Evolutionary conservation across 2,329 filamentous ascomycete genomes (phyloP).

Genomic region (Nectriaceae sp.): DNA sequence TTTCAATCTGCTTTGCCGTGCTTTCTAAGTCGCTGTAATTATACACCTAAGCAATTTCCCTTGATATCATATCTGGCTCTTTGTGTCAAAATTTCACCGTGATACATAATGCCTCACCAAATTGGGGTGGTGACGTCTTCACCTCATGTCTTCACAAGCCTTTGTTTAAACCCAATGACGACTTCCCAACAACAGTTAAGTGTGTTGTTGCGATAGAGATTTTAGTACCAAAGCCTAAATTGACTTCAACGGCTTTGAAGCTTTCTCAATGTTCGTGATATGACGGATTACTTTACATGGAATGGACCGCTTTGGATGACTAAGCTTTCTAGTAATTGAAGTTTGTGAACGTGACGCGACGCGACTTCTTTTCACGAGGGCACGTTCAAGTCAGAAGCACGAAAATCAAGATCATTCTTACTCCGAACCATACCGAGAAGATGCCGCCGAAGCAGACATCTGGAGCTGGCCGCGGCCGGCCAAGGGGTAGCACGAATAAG

Average conservation of each 20-base stretch:
- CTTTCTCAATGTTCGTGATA: too few relatives aligned
- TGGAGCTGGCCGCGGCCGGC: slow-evolving; percentile 38
- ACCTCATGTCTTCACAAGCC: too few relatives aligned
- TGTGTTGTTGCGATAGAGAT: too few relatives aligned
- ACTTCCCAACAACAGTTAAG: too few relatives aligned
- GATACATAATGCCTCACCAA: too few relatives aligned
- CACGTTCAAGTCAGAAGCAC: not conserved
- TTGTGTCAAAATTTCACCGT: too few relatives aligned
- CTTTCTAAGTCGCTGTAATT: slow-evolving; percentile 62
- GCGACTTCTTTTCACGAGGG: not conserved
- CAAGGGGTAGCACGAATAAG: slow-evolving; percentile 28
- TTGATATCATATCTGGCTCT: slow-evolving; percentile 31
- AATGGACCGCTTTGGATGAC: too few relatives aligned
- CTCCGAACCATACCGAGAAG: not conserved
- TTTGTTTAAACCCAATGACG: too few relatives aligned
- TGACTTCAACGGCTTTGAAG: too few relatives aligned
- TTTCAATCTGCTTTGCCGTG: slow-evolving; percentile 46
- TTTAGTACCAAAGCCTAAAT: too few relatives aligned
- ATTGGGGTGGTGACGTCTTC: too few relatives aligned
- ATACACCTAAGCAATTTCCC: slow-evolving; percentile 61
- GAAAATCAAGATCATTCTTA: not conserved
- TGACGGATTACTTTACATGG: too few relatives aligned
- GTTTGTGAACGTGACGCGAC: not conserved
- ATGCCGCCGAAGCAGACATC: slow-evolving; percentile 48
- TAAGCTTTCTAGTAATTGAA: slow-evolving; percentile 5